Evolutionary conservation across 2,329 filamentous ascomycete genomes (phyloP), one percentile per base, ranked within the genome.

Genomic region (Purpureocillium takamizusanense): DNA sequence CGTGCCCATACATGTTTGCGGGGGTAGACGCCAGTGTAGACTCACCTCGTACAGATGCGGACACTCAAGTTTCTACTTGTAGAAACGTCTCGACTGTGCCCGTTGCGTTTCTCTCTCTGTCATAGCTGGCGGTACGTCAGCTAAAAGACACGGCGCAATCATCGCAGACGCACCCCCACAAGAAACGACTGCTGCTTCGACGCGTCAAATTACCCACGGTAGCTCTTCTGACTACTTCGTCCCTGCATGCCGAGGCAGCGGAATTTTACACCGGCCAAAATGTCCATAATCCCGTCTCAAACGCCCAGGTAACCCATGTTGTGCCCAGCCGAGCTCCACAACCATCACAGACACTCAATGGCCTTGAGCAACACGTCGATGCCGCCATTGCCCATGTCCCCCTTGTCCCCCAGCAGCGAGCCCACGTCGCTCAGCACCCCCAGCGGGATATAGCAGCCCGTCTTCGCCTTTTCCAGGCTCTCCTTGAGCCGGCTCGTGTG

Each of bases 401-500:
- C 62, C 25, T 67, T 58, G 31, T 78, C 78, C 28, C 78, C 78
- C 18, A 95, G 63, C 40, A 92, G 63, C 64, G 81, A 83, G 4
- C 84, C 81, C 32, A 97, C 72, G 66, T 97, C 90, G 55, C 90
- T 97, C 57, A 92, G 74, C 50, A 94, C 65, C 0, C 90, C 90
- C 13, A 97, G 64, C 0, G 87, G 87, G 40, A 97, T 78, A 52
- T 89, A 89, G 35, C 82, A 85, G 6, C 82, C 83, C 15, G 78
- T 80, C 57, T 81, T 86, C 12, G 83, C 85, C 50, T 79, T 80
- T 51, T 95, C 87, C 43, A 95, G 67, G 42, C 84, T 89, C 60
- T 95, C 88, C 61, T 88, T 92, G 45, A 97, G 70, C 15, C 87
- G 72, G 49, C 85, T 90, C 0, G 92, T 97, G 60, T 95, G 88